These are phyloP conservation scores for Pigoraptor vietnamica DNA, from an alignment of 78 protist genomes.

Conservation along the genomic window DNA sequence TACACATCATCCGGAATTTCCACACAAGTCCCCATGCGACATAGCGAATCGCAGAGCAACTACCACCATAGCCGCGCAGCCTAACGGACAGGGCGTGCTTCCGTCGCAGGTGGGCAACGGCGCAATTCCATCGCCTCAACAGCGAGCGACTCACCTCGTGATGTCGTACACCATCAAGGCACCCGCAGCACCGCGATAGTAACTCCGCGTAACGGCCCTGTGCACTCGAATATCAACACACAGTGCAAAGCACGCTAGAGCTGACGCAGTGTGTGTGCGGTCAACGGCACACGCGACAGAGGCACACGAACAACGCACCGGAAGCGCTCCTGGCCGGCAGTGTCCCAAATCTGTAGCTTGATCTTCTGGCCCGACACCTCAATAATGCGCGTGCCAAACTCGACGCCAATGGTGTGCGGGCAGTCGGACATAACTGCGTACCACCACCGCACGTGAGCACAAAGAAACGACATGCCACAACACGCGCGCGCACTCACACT, in stretches of 20 bases:
- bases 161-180: constrained; percentile 89
- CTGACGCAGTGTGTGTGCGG: neutral
- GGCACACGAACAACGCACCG: neutral
- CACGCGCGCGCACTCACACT: constrained; percentile 8
- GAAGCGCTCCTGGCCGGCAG: constrained; percentile 80
- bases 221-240: neutral
- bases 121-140: no score
- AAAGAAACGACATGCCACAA: neutral
- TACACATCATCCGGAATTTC: no score
- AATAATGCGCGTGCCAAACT: constrained; percentile 67
- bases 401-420: constrained; percentile 86
- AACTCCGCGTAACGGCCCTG: constrained; percentile 78
- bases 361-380: constrained; percentile 69
- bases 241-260: neutral
- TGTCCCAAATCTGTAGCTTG: constrained; percentile 84
- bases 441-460: no score
- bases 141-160: constrained; percentile 34
- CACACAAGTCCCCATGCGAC: no score
- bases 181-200: constrained; percentile 91
- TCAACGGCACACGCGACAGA: neutral
- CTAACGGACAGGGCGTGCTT: no score
- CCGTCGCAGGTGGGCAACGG: no score
- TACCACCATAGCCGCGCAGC: no score
- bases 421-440: constrained; percentile 46
- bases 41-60: no score